A percentile compares a stretch with the other conserved stretches of the same genome.
phyloP scores from a whole-genome alignment of 176 grass and related monocot genomes.

The Zea mays region DNA sequence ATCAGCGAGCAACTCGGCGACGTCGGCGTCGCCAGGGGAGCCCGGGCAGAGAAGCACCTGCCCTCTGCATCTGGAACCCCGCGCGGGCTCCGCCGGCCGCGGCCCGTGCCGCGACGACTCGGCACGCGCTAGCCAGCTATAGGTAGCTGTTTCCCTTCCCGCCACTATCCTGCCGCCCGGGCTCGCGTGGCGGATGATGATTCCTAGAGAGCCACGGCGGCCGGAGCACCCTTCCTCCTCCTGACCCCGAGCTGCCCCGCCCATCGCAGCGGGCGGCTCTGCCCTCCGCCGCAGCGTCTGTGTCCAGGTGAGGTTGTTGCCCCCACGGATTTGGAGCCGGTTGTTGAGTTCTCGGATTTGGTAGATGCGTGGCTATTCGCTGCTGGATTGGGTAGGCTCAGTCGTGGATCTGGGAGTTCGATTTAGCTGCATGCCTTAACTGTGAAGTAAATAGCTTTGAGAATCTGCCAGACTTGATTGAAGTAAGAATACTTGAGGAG shows the following conservation, averaged over 20 bases:
- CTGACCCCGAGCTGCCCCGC: conserved; percentile 28
- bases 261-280: neutral
- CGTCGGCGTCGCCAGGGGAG: neutral
- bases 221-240: neutral
- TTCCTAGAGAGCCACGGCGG: conserved; percentile 22
- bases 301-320: conserved; percentile 4
- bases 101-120: neutral
- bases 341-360: conserved; percentile 19
- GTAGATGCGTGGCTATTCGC: neutral
- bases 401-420: conserved; percentile 17
- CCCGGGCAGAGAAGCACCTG: neutral
- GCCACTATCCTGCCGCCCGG: neutral
- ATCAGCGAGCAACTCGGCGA: neutral
- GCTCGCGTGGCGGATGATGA: conserved; percentile 24
- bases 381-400: conserved; percentile 4
- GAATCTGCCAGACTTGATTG: neutral
- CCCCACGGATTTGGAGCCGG: neutral
- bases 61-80: neutral
- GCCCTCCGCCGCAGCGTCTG: neutral
- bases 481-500: neutral
- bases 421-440: conserved; percentile 8
- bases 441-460: neutral
- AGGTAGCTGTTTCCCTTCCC: neutral
- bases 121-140: neutral
- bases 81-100: neutral